phyloP scores from a whole-genome alignment of 2,329 filamentous ascomycete species.

The Curvularia lunata region DNA sequence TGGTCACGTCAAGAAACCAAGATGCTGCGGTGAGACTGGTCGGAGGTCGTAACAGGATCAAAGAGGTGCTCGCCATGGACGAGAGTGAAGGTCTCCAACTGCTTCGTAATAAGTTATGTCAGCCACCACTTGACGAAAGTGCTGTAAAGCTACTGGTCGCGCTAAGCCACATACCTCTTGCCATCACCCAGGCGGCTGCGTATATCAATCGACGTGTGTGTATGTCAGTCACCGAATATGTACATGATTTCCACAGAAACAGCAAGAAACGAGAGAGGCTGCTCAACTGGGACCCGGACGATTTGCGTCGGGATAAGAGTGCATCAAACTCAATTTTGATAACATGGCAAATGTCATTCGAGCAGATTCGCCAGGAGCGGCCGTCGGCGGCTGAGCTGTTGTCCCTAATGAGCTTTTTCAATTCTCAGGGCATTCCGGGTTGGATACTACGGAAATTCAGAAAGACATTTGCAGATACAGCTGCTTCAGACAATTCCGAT shows the following conservation, averaged over 20 bases:
- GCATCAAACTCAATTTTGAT: neutral
- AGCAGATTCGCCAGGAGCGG: neutral
- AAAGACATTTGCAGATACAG: neutral
- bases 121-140: neutral
- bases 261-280: neutral
- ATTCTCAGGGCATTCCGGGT: neutral
- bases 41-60: neutral
- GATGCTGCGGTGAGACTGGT: constrained; percentile 6
- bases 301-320: neutral
- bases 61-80: neutral
- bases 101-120: neutral
- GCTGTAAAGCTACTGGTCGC: neutral
- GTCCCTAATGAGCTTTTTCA: neutral
- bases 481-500: neutral
- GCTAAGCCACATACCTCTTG: neutral
- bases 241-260: neutral
- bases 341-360: neutral
- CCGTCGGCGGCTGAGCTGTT: neutral
- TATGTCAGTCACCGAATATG: neutral
- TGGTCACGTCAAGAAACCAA: constrained; percentile 20
- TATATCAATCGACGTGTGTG: neutral
- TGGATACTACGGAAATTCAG: neutral
- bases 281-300: neutral
- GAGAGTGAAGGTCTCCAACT: neutral
- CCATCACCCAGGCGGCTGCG: neutral